These are phyloP conservation scores for Verticillium albo-atrum DNA, from an alignment of 2,329 filamentous ascomycete genomes.

Conservation along the genomic window DNA sequence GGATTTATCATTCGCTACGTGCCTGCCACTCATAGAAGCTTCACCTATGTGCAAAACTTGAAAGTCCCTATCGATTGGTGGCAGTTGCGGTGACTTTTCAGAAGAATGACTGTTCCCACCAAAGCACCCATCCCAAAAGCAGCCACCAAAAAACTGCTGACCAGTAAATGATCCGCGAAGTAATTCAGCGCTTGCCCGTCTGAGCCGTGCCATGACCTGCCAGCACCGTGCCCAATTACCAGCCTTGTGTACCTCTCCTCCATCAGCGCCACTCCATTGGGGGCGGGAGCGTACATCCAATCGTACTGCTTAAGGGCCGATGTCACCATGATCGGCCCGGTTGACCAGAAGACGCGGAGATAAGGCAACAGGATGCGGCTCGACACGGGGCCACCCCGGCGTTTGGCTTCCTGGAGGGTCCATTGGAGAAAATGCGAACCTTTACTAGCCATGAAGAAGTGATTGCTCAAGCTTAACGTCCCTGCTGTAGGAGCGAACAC, in stretches of 20 bases:
- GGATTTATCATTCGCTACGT: no score
- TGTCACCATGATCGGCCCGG: constrained; percentile 18
- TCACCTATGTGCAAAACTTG: no score
- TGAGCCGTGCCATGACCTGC: constrained; percentile 17
- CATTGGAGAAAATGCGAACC: constrained; percentile 11
- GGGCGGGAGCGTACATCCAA: constrained; percentile 6
- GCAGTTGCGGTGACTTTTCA: no score
- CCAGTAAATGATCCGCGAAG: constrained; percentile 10
- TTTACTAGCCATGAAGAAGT: constrained; percentile 18
- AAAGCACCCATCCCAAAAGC: no score
- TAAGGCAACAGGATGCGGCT: constrained; percentile 15
- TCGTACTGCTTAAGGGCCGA: constrained; percentile 12
- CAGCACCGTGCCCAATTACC: constrained; percentile 14
- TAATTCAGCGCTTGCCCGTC: constrained; percentile 16
- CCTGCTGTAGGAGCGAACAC: constrained; percentile 12
- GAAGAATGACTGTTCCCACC: no score
- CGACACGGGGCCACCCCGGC: constrained; percentile 9
- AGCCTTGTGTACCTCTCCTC: constrained; percentile 6
- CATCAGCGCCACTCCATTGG: constrained; percentile 7
- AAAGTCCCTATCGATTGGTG: no score
- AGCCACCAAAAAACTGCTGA: background rate
- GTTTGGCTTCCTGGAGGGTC: constrained; percentile 7
- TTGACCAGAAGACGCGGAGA: constrained; percentile 19
- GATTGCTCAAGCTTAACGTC: constrained; percentile 14
- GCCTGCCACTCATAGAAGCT: no score